Percentiles rank a stretch among this genome's conserved stretches.
Conservation (phyloP, 163 green algal species). For the Chlorella variabilis region DNA sequence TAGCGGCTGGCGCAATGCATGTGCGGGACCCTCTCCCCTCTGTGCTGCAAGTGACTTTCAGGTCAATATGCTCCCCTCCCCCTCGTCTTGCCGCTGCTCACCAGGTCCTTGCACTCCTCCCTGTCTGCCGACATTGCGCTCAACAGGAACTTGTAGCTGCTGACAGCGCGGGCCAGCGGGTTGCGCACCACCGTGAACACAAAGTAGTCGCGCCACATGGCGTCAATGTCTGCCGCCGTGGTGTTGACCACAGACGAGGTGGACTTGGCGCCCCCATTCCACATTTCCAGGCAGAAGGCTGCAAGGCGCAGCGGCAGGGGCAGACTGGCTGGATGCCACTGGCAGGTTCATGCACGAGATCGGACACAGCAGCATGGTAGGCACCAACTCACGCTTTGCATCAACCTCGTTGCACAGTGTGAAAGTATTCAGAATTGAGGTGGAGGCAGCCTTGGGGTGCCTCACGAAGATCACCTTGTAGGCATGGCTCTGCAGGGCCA, state of each 20-base stretch:
- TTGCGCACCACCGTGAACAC: constrained; percentile 29
- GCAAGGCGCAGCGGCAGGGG: neutral
- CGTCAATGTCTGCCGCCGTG: neutral
- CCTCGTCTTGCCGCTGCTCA: too few relatives aligned
- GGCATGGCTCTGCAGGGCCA: constrained; percentile 6
- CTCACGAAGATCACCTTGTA: constrained; percentile 22
- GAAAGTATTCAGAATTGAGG: neutral
- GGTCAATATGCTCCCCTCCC: too few relatives aligned
- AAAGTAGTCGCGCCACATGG: constrained; percentile 16
- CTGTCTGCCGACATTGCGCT: neutral
- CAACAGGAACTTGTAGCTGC: constrained; percentile 15
- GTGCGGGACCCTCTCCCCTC: too few relatives aligned
- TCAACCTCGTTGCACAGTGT: neutral
- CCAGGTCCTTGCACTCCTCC: neutral
- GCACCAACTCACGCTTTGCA: neutral
- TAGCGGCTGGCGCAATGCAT: too few relatives aligned
- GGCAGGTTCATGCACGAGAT: neutral
- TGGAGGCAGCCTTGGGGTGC: constrained; percentile 15
- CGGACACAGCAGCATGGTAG: neutral
- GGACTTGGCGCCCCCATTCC: neutral
- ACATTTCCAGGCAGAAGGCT: neutral
- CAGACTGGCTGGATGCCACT: neutral
- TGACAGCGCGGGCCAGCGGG: neutral
- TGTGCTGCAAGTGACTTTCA: too few relatives aligned
- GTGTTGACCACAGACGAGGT: neutral